These are phyloP conservation scores for Funneliformis caledonium DNA, from an alignment of 371 early-diverging fungal species.

Conservation along the genomic window DNA sequence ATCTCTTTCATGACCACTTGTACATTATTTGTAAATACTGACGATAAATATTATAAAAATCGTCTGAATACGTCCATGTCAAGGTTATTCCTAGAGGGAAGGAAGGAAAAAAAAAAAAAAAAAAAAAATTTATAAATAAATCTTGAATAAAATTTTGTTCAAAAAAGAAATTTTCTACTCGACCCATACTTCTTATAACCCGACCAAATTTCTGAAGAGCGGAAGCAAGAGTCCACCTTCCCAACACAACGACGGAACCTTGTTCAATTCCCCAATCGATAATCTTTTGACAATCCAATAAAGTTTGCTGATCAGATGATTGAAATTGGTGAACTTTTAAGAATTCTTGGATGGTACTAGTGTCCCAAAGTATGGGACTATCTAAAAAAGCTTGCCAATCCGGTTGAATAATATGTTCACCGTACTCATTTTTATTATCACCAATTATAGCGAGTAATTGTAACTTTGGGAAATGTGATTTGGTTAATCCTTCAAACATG, in stretches of 20 bases:
- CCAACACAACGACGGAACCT: slow-evolving; percentile 5
- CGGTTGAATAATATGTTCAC: neutral
- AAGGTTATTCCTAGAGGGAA: neutral
- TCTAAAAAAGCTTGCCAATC: neutral
- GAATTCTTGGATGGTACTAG: neutral
- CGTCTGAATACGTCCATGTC: neutral
- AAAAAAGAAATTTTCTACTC: neutral
- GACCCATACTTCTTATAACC: neutral
- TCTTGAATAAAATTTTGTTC: neutral
- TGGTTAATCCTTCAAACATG: neutral
- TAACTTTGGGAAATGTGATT: slow-evolving; percentile 9
- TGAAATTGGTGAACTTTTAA: neutral
- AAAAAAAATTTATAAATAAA: neutral
- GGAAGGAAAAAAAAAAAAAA: neutral
- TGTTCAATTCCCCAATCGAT: slow-evolving; percentile 27
- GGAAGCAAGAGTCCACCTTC: neutral
- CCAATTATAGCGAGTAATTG: slow-evolving; percentile 26
- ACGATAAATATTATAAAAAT: slow-evolving; percentile 21
- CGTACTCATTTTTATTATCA: neutral
- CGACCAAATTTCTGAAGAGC: neutral
- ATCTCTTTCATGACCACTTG: neutral
- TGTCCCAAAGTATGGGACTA: neutral
- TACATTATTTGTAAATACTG: neutral
- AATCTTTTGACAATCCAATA: neutral
- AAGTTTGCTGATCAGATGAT: neutral